phyloP scores from a whole-genome alignment of 495 filamentous ascomycete genomes.

The Penicillium angulare region DNA sequence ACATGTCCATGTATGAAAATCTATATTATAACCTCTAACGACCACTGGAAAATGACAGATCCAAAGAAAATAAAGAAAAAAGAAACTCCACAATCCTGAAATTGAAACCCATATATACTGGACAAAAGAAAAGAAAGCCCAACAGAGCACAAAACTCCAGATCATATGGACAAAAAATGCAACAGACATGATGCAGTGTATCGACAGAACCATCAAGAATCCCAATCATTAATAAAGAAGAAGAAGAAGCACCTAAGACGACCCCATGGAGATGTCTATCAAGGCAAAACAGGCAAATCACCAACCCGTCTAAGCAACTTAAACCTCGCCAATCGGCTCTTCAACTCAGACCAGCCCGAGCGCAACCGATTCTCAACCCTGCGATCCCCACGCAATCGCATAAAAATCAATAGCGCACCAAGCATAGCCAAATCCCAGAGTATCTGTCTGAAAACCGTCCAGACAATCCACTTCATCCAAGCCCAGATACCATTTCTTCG shows the following conservation, averaged over 20 bases:
- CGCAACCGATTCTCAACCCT: conserved; percentile 75
- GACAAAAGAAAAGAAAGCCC: conserved; percentile 24
- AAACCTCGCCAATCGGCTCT: conserved; percentile 56
- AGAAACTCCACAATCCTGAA: conserved; percentile 11
- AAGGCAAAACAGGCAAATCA: conserved; percentile 25
- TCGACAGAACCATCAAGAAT: no score
- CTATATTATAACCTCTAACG: conserved; percentile 1
- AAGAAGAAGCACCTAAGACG: not conserved
- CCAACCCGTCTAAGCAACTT: conserved; percentile 26
- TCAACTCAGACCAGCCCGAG: conserved; percentile 58
- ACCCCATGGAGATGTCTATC: conserved; percentile 5
- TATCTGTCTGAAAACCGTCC: conserved; percentile 69
- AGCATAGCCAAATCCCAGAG: conserved; percentile 69
- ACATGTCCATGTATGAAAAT: no score
- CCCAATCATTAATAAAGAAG: not conserved
- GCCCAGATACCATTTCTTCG: conserved; percentile 56
- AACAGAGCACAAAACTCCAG: conserved; percentile 10
- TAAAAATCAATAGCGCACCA: conserved; percentile 70
- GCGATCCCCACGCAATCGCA: conserved; percentile 72
- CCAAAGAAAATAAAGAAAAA: conserved; percentile 7
- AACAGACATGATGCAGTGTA: conserved; percentile 3
- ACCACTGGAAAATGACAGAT: not conserved
- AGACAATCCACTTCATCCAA: conserved; percentile 74
- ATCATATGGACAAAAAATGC: conserved; percentile 9
- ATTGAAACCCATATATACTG: conserved; percentile 32